Evolutionary conservation across 2,329 filamentous ascomycete genomes (phyloP).

Genomic region (Hymenoscyphus infarciens): DNA sequence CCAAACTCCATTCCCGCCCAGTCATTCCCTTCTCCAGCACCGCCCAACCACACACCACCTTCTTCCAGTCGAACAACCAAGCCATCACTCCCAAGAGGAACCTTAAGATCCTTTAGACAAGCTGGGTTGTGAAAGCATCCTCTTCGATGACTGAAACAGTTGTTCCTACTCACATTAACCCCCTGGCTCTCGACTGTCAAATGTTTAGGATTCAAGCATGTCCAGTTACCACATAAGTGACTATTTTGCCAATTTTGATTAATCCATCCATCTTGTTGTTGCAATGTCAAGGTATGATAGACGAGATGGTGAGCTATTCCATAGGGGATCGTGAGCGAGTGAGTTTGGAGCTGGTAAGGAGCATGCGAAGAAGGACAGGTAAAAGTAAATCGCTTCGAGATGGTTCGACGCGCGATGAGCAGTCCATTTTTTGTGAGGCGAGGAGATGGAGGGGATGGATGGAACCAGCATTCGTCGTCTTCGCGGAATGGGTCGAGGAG

Average conservation of each 20-base stretch:
- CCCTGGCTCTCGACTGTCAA: conserved; percentile 28
- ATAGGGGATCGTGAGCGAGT: conserved; percentile 27
- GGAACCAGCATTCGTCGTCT: conserved; percentile 29
- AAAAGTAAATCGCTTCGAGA: conserved; percentile 20
- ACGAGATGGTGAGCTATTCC: conserved; percentile 29
- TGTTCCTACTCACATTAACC: conserved; percentile 30
- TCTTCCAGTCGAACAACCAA: neutral
- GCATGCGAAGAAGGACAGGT: conserved; percentile 9
- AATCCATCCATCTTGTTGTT: conserved; percentile 31
- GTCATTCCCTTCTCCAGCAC: neutral
- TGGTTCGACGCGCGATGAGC: conserved; percentile 17
- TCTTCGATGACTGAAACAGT: conserved; percentile 28
- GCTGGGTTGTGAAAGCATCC: conserved; percentile 28
- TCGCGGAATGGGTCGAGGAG: conserved; percentile 23
- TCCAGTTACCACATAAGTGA: conserved; percentile 37
- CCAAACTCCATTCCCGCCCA: neutral
- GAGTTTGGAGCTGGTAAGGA: conserved; percentile 11
- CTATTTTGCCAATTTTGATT: conserved; percentile 32
- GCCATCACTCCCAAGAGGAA: conserved; percentile 24
- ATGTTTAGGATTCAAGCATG: conserved; percentile 32
- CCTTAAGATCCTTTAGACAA: conserved; percentile 31
- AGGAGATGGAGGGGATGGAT: conserved; percentile 24
- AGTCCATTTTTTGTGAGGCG: conserved; percentile 13
- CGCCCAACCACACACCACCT: neutral
- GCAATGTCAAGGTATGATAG: conserved; percentile 21